phyloP scores from a whole-genome alignment of 2,329 filamentous ascomycete species.

The Fusarium veterinarium region DNA sequence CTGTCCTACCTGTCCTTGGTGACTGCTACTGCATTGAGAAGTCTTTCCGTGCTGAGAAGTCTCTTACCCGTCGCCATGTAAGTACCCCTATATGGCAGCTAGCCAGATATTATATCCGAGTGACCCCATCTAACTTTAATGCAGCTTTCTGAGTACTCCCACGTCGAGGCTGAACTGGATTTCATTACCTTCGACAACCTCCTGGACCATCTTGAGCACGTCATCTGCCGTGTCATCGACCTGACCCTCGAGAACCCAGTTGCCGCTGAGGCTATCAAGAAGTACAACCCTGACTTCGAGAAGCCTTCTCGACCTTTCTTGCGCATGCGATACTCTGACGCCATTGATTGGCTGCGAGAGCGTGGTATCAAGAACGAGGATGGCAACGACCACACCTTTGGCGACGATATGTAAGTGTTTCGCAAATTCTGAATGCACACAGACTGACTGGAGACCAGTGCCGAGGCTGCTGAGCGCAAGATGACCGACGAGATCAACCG shows the following conservation, averaged over 20 bases:
- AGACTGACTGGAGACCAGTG: constrained; percentile 50
- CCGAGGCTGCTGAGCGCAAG: constrained; percentile 92
- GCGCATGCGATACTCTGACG: constrained; percentile 94
- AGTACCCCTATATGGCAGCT: background rate
- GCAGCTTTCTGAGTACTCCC: constrained; percentile 88
- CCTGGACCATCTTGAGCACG: constrained; percentile 84
- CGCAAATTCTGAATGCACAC: background rate
- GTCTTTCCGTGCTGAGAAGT: constrained; percentile 98
- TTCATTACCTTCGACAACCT: constrained; percentile 95
- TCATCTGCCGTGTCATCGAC: constrained; percentile 89
- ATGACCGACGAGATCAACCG: constrained; percentile 98
- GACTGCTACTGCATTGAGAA: constrained; percentile 99
- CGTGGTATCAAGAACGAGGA: constrained; percentile 95
- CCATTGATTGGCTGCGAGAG: constrained; percentile 91
- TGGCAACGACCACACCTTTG: constrained; percentile 87
- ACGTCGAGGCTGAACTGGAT: constrained; percentile 95
- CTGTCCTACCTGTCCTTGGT: constrained; percentile 87
- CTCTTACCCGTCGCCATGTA: constrained; percentile 85
- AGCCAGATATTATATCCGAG: background rate
- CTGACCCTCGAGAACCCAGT: constrained; percentile 78
- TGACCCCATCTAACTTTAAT: background rate
- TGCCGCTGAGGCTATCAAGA: constrained; percentile 78
- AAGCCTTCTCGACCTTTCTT: constrained; percentile 86
- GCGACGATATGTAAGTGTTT: constrained; percentile 79
- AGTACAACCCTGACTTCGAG: constrained; percentile 91